Base-by-base conservation (phyloP, 345 rosid species). In the Orychophragmus violaceus region DNA sequence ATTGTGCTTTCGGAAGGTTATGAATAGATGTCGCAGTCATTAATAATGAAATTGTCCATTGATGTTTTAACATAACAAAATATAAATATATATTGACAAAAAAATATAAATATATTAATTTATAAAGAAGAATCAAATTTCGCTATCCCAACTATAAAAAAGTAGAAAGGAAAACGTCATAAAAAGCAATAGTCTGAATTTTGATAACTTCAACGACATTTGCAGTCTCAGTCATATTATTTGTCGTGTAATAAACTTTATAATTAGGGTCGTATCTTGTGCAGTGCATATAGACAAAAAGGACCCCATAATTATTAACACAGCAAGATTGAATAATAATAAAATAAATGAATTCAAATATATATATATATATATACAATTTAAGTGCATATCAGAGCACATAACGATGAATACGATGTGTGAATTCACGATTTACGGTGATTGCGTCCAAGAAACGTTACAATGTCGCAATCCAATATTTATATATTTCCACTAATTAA, bases 151-250 rank as follows among this genome's bases (percentile, higher is more conserved):
- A 56, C 59, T 55, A 64, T 3, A 56, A 28, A 51, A 59, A 51
- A 21, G 66, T 37, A 50, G 33, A 51, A 69, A 60, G 17, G 67
- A 69, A 69, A 69, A 50, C 53, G 66, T 69, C 74, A 60, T 14
- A 36, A 27, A 64, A 71, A 70, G 59, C 70, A 64, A 58, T 48
- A 33, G 63, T 48, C 53, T 57, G 59, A 71, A 29, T 19, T n/a
- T 50, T 64, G 54, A 72, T 72, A 49, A 45, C 71, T 72, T 72
- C 71, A 49, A 64, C 76, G 76, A 64, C 66, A 72, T 56, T 21
- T 55, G 32, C 53, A 64, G 46, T n/a, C n/a, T 56, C 44, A 72
- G 64, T 72, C 45, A 64, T 64, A 64, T 49, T 21, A 28, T 58
- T 57, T 72, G 71, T 72, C 71, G 66, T 72, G 36, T 64, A 10